phyloP scores from a whole-genome alignment of 1,284 basidiomycete species.

The Leccinum fuscescens region DNA sequence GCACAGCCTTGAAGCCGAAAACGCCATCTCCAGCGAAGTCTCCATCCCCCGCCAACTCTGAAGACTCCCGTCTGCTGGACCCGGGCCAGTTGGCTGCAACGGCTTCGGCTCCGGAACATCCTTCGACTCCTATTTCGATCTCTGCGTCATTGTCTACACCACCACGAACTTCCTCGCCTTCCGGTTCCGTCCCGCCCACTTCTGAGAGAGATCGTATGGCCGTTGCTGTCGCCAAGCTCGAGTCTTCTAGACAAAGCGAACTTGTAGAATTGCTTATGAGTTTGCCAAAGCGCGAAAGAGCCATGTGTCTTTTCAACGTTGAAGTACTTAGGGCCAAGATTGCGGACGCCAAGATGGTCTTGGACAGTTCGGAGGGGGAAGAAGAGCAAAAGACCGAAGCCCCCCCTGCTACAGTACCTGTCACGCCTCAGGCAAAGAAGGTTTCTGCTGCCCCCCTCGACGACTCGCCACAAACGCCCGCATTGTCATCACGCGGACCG shows the following conservation, averaged over 20 bases:
- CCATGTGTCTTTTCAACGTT: constrained; percentile 85
- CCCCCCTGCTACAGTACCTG: constrained; percentile 34
- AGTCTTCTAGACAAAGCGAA: constrained; percentile 52
- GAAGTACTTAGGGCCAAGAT: constrained; percentile 79
- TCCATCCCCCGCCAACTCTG: constrained; percentile 44
- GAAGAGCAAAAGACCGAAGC: constrained; percentile 38
- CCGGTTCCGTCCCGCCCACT: constrained; percentile 66
- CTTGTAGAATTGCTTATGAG: constrained; percentile 80
- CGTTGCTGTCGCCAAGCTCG: constrained; percentile 64
- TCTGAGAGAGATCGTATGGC: constrained; percentile 76
- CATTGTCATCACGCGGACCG: constrained; percentile 67
- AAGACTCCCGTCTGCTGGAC: constrained; percentile 63
- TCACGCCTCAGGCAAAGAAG: constrained; percentile 65
- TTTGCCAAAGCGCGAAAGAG: constrained; percentile 83
- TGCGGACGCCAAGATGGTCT: constrained; percentile 76
- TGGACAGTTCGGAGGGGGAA: constrained; percentile 67
- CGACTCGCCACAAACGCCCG: constrained; percentile 67
- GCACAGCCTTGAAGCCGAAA: constrained; percentile 39
- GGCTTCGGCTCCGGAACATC: constrained; percentile 79
- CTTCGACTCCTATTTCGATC: constrained; percentile 76
- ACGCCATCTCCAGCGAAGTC: constrained; percentile 47
- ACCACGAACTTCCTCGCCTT: constrained; percentile 76
- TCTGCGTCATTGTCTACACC: constrained; percentile 70
- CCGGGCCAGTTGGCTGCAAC: constrained; percentile 62
- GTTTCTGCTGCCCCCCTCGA: constrained; percentile 38